Percentiles rank a stretch among this genome's conserved stretches.
Evolutionary conservation across 2,329 filamentous ascomycete species (phyloP).

Genomic region (Cordyceps pruinosa): DNA sequence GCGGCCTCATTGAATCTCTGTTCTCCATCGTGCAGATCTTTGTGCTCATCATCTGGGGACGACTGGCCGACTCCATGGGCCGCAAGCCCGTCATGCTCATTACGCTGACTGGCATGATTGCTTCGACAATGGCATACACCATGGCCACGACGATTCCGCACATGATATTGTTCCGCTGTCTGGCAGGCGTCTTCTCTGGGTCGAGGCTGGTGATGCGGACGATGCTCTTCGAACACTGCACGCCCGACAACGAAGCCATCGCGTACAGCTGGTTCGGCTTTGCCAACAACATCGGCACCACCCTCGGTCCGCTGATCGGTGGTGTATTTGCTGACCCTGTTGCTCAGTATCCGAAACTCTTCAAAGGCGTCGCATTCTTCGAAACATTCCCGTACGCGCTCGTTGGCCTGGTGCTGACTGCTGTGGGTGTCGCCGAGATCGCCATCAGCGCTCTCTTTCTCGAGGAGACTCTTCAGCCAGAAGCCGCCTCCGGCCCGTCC

Average conservation of each 20-base stretch:
- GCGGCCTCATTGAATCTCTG: slow-evolving; percentile 64
- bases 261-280: slow-evolving; percentile 75
- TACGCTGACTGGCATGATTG: slow-evolving; percentile 56
- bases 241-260: slow-evolving; percentile 60
- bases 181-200: slow-evolving; percentile 69
- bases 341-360: slow-evolving; percentile 50
- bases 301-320: slow-evolving; percentile 65
- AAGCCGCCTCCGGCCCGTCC: slow-evolving; percentile 20
- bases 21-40: slow-evolving; percentile 71
- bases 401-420: slow-evolving; percentile 44
- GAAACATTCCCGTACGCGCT: slow-evolving; percentile 46
- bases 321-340: slow-evolving; percentile 63
- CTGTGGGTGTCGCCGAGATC: slow-evolving; percentile 50
- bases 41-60: slow-evolving; percentile 70
- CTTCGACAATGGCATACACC: slow-evolving; percentile 60
- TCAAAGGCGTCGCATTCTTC: slow-evolving; percentile 41
- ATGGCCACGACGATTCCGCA: slow-evolving; percentile 60
- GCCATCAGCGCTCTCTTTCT: slow-evolving; percentile 48
- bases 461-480: slow-evolving; percentile 50
- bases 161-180: slow-evolving; percentile 66
- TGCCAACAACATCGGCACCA: slow-evolving; percentile 64
- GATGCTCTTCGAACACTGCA: slow-evolving; percentile 70
- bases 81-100: slow-evolving; percentile 65
- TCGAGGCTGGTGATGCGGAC: slow-evolving; percentile 68
- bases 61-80: slow-evolving; percentile 54